Base-by-base conservation (phyloP, 2,329 filamentous ascomycete genomes). In the Trichophyton simii region DNA sequence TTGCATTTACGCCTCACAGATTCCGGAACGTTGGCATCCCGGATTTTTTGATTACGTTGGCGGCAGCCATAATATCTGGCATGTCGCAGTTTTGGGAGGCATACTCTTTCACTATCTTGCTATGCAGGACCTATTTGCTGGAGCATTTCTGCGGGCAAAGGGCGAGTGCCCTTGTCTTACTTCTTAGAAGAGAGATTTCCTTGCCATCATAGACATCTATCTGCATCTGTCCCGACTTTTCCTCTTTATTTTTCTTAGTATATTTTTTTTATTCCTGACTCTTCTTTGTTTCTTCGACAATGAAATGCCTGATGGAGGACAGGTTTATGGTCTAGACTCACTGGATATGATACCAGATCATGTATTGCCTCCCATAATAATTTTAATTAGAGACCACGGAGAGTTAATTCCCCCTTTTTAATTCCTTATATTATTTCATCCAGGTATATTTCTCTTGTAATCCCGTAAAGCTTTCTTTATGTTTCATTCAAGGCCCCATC, bases 101-200 rank as follows among this genome's bases (percentile, higher is more conserved):
- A 99, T 99, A 62, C 75, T 97, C n/a, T 97, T 96, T 73, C 94
- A 99, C 74, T 99, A 97, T 76, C 82, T 83, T 22, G 94, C 94
- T 18, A 96, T 99, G 92, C 89, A 96, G 74, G 83, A 91, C 61
- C 94, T 99, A 74, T 99, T 99, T 70, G 81, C 87, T 3, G 82
- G 81, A 46, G 89, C 89, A 9, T 92, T 92, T 74, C 75, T 79
- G 66, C 82, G 87, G 63, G 87, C 87, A 1, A 72, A 84, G 70
- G 79, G 72, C 20, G 73, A 76, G 64, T 76, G 74, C 46, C 63
- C 60, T 6, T 50, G 54, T 60, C 57, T 55, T 55, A 55, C 52
- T 36, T 55, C 52, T 61, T 55, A 55, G 52, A 34, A 44, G 13
- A 28, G 18, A 55, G 52, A 55, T 34, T 38, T 38, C 20, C 22